phyloP scores from a whole-genome alignment of 148 eudicot species.

The Tetragonia tetragonoides region DNA sequence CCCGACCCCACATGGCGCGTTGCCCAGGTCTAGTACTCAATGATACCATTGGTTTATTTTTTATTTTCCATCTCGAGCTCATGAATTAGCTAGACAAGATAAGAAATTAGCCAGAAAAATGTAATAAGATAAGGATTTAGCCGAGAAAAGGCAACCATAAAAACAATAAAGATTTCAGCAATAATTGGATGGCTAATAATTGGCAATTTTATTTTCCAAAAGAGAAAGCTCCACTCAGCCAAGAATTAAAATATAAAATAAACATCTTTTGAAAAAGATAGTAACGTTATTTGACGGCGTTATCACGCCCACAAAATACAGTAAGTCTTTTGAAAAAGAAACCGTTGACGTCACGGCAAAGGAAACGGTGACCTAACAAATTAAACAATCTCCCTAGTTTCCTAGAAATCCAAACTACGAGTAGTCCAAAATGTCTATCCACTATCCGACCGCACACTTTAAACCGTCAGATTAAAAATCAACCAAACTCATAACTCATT shows the following conservation, averaged over 20 bases:
- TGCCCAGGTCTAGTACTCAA: no score
- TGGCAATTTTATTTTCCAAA: not conserved
- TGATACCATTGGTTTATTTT: no score
- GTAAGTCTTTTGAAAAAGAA: not conserved
- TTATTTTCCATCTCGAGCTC: no score
- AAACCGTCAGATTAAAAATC: not conserved
- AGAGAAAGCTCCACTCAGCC: not conserved
- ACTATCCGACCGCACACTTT: not conserved
- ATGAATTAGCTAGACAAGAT: no score
- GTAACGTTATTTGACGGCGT: not conserved
- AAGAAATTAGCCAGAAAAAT: no score
- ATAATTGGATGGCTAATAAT: not conserved
- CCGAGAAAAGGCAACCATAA: not conserved
- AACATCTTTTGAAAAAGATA: not conserved
- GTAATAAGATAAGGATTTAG: not conserved
- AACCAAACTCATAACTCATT: not conserved
- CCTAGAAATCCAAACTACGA: no score
- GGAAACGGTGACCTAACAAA: not conserved
- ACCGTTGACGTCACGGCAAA: not conserved
- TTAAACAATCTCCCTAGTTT: no score
- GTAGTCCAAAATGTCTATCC: not conserved
- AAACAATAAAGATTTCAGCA: not conserved
- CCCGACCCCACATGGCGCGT: no score
- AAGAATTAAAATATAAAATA: not conserved
- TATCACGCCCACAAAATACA: no score